Base-by-base conservation (phyloP, 2,329 filamentous ascomycete genomes). In the Amauroascus niger region DNA sequence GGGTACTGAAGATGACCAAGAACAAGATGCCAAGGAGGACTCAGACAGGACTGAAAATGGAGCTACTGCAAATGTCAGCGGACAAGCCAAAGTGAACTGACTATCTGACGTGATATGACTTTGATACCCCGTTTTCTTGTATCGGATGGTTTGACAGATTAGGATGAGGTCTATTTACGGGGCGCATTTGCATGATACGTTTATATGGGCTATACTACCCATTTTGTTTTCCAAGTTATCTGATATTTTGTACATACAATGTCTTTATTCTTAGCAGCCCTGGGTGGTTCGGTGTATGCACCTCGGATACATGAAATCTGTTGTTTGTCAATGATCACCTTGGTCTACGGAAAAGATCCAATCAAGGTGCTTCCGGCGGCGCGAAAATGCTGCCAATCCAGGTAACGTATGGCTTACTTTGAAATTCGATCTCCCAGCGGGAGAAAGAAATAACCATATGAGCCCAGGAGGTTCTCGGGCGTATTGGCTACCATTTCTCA, bases 1-100 rank as follows among this genome's bases (percentile, higher is more conserved):
- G 14, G 62, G 66, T 4, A 65, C 66, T 22, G 66, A 65, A 44
- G 58, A 53, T 43, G 41, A 50, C 5, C 35, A 47, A 14, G 40
- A 35, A 45, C 16, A 35, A 35, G 18, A 44, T 16, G 16, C 28
- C 16, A 52, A 54, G 35, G 44, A 43, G 13, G 43, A 44, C 11
- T 52, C 44, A 37, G 44, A 49, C 33, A 43, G 14, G 20, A 40
- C 16, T 20, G 52, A 37, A 30, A 43, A 20, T 18, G 20, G 26
- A 6, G 51, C 30, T 7, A 30, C 14, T 13, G 24, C 24, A 26
- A n/a, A 26, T 26, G 33, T 3, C 18, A 45, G 45, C n/a, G 39
- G 43, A 33, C 24, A 48, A 26, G 51, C 33, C 28, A 53, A 41
- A 26, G 3, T 22, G 13, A 48, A 35, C 30, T 53, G 35, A 48